Evolutionary conservation across 1,139 yeast genomes (phyloP), one percentile per base, ranked within the genome.

Genomic region (Nakaseomyces bracarensis): DNA sequence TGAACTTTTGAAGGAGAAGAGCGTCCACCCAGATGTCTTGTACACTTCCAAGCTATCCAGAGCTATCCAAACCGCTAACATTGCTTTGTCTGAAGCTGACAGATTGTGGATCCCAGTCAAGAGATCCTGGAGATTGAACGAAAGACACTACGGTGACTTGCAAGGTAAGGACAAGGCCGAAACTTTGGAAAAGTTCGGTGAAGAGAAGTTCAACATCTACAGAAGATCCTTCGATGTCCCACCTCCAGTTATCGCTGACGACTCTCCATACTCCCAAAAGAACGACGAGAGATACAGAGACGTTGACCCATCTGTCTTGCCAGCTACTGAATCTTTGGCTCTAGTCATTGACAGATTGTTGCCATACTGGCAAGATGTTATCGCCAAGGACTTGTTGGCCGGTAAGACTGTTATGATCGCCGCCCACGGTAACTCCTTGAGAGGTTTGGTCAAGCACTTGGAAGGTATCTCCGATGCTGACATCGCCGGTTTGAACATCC

Each of bases 141-240:
- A 89, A 75, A 91, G 97, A 75, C 97, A 89, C 72, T 89, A 89
- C 72, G 98, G 98, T 76, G 96, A 87, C 58, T 77, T 91, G 62
- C 97, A 91, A 73, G 98, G 98, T 67, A 89, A 89, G 76, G 94
- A 89, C 75, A 89, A 89, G 76, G 96, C 96, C 55, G 87, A 77
- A 61, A 84, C 96, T 54, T 77, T 86, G 65, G 91, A 79, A 61
- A 69, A 77, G 61, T 89, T 78, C 72, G 98, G 98, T 63, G 71
- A 77, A 60, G 96, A 87, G 67, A 78, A 86, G 72, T 91, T 91
- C 83, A 89, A 81, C 77, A 83, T 81, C 61, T 89, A 93, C 91
- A 84, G 98, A 83, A 85, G 98, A 75, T 87, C 96, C 27, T 91
- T 79, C 65, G 96, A 91, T 64, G 80, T 89, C 46, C 97, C 97